Percentiles rank a stretch among this genome's conserved stretches.
phyloP scores from a whole-genome alignment of 2,329 filamentous ascomycete species.

The Cercospora sp. region DNA sequence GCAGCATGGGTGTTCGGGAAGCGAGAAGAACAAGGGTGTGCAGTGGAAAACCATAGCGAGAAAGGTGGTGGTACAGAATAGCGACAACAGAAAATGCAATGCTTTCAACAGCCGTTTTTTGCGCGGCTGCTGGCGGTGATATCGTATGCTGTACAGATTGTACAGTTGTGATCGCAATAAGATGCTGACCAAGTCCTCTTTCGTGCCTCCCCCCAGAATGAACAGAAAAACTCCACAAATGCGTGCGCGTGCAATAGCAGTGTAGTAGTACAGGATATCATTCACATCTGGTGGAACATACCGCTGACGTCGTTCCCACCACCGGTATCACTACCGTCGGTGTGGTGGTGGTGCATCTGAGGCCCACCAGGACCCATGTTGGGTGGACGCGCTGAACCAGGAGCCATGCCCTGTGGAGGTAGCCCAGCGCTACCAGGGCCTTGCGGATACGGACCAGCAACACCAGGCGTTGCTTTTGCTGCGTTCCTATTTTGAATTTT shows the following conservation, averaged over 20 bases:
- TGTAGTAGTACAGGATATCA: conserved; percentile 44
- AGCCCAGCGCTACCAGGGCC: conserved; percentile 59
- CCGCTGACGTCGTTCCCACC: conserved; percentile 75
- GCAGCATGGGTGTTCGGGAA: conserved; percentile 34
- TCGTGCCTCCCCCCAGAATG: not conserved
- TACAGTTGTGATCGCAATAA: conserved; percentile 28
- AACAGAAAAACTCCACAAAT: conserved; percentile 24
- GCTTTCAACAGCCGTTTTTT: conserved; percentile 25
- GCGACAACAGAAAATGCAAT: conserved; percentile 18
- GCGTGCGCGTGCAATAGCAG: conserved; percentile 23
- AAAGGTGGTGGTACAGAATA: conserved; percentile 7
- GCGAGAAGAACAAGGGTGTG: conserved; percentile 32
- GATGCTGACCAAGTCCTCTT: conserved; percentile 19
- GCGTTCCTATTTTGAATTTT: conserved; percentile 78
- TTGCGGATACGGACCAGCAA: conserved; percentile 60
- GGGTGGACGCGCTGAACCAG: conserved; percentile 58
- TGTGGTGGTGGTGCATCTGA: conserved; percentile 70
- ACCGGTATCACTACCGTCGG: conserved; percentile 65
- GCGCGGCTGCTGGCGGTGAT: conserved; percentile 18
- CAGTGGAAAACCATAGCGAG: conserved; percentile 3
- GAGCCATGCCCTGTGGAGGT: conserved; percentile 62
- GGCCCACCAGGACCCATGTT: conserved; percentile 57
- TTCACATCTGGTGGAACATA: conserved; percentile 95
- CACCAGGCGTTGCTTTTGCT: conserved; percentile 26
- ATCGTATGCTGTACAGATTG: conserved; percentile 32